Conservation (phyloP, 441 rosid genomes). For the Aleurites moluccanus region DNA sequence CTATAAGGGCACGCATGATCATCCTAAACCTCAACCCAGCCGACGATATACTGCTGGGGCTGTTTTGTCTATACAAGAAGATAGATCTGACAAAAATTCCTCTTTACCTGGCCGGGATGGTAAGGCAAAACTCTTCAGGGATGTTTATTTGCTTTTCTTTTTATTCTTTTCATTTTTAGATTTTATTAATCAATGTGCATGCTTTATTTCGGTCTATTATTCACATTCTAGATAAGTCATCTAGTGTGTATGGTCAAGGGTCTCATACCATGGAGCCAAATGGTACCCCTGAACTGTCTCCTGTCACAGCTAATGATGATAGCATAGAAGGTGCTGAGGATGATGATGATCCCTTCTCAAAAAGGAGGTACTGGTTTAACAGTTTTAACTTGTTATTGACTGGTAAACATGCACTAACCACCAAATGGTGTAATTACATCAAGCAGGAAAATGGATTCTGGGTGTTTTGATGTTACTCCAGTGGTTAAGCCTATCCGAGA, state of each 20-base stretch:
- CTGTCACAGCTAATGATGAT: slow-evolving; percentile 55
- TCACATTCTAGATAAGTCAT: slow-evolving; percentile 52
- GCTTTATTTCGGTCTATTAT: slow-evolving; percentile 20
- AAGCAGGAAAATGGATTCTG: slow-evolving; percentile 78
- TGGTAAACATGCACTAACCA: slow-evolving; percentile 19
- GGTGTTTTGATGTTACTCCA: slow-evolving; percentile 66
- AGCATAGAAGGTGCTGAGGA: slow-evolving; percentile 61
- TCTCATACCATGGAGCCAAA: slow-evolving; percentile 47
- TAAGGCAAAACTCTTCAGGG: slow-evolving; percentile 29
- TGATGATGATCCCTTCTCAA: slow-evolving; percentile 74
- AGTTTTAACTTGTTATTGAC: slow-evolving; percentile 10
- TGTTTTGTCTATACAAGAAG: slow-evolving; percentile 64
- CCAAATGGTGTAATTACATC: slow-evolving; percentile 22
- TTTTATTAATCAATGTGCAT: slow-evolving; percentile 15
- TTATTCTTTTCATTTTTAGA: not conserved
- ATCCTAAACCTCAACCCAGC: slow-evolving; percentile 92
- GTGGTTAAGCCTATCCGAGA: slow-evolving; percentile 91
- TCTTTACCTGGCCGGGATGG: slow-evolving; percentile 60
- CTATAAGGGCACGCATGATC: slow-evolving; percentile 94
- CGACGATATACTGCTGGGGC: slow-evolving; percentile 66
- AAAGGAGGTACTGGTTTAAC: slow-evolving; percentile 59
- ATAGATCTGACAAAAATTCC: slow-evolving; percentile 53
- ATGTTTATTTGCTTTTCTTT: slow-evolving; percentile 2
- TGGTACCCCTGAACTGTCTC: slow-evolving; percentile 54
- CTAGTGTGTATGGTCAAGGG: slow-evolving; percentile 46